Percentiles rank a stretch among this genome's conserved stretches.
These are phyloP conservation scores for Globisporangium viniferum DNA, from an alignment of 352 stramenopile species.

Conservation along the genomic window DNA sequence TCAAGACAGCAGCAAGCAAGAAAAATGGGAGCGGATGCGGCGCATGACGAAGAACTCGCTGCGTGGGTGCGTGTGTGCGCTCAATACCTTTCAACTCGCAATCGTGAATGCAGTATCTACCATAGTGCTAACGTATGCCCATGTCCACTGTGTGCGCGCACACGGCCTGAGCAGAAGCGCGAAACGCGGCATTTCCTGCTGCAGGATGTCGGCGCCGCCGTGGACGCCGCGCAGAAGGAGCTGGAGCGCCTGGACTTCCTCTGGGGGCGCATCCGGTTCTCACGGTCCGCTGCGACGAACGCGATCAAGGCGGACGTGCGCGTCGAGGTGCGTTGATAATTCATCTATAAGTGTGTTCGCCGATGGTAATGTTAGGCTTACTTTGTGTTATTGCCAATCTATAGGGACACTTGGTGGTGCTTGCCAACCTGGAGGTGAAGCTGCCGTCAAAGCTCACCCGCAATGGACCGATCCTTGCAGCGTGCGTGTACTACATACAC, in stretches of 20 bases:
- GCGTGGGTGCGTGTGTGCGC: constrained; percentile 36
- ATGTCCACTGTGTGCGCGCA: neutral
- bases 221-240: constrained; percentile 54
- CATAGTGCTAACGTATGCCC: neutral
- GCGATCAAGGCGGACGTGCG: constrained; percentile 67
- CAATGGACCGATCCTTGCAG: constrained; percentile 17
- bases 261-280: constrained; percentile 74
- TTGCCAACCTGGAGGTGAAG: too few species aligned
- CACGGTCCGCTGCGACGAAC: constrained; percentile 35
- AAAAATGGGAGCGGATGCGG: constrained; percentile 4
- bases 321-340: constrained; percentile 39
- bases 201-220: constrained; percentile 48
- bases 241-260: constrained; percentile 82
- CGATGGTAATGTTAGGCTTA: neutral
- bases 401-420: too few species aligned
- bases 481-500: constrained; percentile 27
- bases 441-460: too few species aligned
- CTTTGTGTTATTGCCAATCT: too few species aligned
- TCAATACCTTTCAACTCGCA: neutral
- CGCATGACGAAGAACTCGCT: constrained; percentile 34
- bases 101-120: too few species aligned
- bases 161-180: constrained; percentile 32
- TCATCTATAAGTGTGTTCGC: neutral
- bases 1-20: neutral
- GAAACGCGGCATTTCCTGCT: constrained; percentile 60